A percentile compares a stretch with the other conserved stretches of the same genome.
phyloP scores from a whole-genome alignment of 2,329 filamentous ascomycete species.

The Nannizziopsis barbatae region DNA sequence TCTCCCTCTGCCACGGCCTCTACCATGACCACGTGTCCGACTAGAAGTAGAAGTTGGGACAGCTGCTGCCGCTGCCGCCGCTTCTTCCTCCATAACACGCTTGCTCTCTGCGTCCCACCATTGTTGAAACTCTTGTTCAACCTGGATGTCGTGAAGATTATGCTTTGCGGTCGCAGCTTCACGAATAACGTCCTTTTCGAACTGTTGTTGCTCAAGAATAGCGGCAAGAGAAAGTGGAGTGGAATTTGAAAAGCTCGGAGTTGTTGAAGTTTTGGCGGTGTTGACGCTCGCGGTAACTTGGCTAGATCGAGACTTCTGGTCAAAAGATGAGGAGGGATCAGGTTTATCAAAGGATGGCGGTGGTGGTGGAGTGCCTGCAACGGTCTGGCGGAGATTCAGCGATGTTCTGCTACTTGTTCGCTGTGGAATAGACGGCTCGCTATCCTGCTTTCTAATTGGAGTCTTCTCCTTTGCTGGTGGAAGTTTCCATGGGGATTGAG shows the following conservation, averaged over 20 bases:
- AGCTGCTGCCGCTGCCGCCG: slow-evolving; percentile 20
- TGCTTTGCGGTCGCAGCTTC: slow-evolving; percentile 73
- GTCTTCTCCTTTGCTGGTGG: slow-evolving; percentile 25
- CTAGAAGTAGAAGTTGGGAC: background rate
- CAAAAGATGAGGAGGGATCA: background rate
- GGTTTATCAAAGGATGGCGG: background rate
- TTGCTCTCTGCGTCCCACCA: slow-evolving; percentile 88
- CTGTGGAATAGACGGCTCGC: slow-evolving; percentile 12
- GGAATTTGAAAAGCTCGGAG: slow-evolving; percentile 43
- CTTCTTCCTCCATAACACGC: slow-evolving; percentile 55
- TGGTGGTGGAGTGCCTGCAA: slow-evolving; percentile 36
- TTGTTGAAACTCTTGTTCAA: slow-evolving; percentile 91
- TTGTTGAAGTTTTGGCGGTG: slow-evolving; percentile 17
- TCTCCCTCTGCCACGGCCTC: slow-evolving; percentile 1
- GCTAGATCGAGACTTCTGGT: slow-evolving; percentile 5
- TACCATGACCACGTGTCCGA: slow-evolving; percentile 13
- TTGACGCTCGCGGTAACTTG: slow-evolving; percentile 40
- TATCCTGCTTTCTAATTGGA: slow-evolving; percentile 2
- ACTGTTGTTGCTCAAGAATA: slow-evolving; percentile 77
- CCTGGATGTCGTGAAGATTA: slow-evolving; percentile 85
- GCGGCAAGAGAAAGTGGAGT: slow-evolving; percentile 69
- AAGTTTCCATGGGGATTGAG: slow-evolving; percentile 55
- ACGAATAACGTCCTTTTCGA: slow-evolving; percentile 68
- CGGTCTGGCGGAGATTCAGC: slow-evolving; percentile 52
- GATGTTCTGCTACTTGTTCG: slow-evolving; percentile 33